phyloP scores from a whole-genome alignment of 257 asterid species.

The Euphrasia confusa region DNA sequence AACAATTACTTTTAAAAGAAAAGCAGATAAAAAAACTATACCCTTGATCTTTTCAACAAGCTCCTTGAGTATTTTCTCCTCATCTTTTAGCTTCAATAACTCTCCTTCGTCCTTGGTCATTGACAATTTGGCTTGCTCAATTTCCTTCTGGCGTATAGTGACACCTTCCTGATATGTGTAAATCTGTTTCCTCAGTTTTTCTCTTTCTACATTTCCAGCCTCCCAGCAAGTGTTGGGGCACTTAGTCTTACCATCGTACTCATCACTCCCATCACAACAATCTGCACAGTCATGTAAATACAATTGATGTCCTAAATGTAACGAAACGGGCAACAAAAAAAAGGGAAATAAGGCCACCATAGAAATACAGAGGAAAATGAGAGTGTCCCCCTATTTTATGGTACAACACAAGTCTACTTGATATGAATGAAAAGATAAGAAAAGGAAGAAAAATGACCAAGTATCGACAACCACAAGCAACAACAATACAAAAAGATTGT shows the following conservation, averaged over 20 bases:
- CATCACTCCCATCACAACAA: slow-evolving; percentile 99
- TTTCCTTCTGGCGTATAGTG: slow-evolving; percentile 50
- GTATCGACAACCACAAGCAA: neutral
- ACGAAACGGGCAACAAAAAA: neutral
- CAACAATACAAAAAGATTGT: neutral
- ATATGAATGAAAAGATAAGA: neutral
- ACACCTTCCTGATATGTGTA: slow-evolving; percentile 71
- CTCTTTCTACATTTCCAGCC: slow-evolving; percentile 88
- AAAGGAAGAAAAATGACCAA: neutral
- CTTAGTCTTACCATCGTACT: slow-evolving; percentile 71
- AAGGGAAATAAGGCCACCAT: slow-evolving; percentile 8
- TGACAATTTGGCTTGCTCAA: slow-evolving; percentile 63
- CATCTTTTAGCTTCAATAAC: slow-evolving; percentile 59
- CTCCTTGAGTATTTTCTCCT: slow-evolving; percentile 74
- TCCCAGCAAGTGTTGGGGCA: slow-evolving; percentile 95
- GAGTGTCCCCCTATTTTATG: slow-evolving; percentile 10
- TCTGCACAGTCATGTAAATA: slow-evolving; percentile 46
- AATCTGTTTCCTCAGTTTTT: slow-evolving; percentile 77
- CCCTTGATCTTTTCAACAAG: slow-evolving; percentile 82
- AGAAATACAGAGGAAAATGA: neutral
- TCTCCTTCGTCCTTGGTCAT: slow-evolving; percentile 73
- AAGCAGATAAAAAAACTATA: slow-evolving; percentile 26
- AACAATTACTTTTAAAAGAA: slow-evolving; percentile 13
- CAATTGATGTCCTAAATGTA: slow-evolving; percentile 15
- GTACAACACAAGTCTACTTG: slow-evolving; percentile 16